phyloP scores from a whole-genome alignment of 1,139 yeast species.

The Suhomyces bokatorum region DNA sequence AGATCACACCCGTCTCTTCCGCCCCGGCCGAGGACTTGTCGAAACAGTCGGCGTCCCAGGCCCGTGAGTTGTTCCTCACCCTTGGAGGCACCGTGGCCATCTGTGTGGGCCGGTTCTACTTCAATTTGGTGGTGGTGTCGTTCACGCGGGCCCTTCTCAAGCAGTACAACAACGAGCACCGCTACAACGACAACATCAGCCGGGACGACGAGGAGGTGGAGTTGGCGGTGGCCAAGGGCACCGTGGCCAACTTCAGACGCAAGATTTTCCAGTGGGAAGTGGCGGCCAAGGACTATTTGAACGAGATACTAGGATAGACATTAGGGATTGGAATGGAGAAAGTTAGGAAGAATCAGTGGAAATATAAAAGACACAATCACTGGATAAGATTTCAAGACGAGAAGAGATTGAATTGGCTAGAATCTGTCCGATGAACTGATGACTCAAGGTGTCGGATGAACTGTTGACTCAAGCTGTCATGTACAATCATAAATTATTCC shows the following conservation, averaged over 20 bases:
- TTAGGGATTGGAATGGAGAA: not conserved
- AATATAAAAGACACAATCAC: too few species aligned
- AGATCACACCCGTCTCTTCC: not conserved
- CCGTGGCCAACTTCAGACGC: slow-evolving; percentile 25
- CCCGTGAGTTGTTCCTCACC: slow-evolving; percentile 72
- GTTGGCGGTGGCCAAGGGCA: slow-evolving; percentile 22
- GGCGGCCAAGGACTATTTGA: slow-evolving; percentile 31
- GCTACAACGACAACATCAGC: slow-evolving; percentile 20
- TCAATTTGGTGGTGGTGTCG: slow-evolving; percentile 61
- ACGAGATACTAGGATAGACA: slow-evolving; percentile 18
- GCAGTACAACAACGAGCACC: slow-evolving; percentile 28
- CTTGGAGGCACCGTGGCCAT: slow-evolving; percentile 55
- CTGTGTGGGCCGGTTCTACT: slow-evolving; percentile 60
- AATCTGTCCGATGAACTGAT: too few species aligned
- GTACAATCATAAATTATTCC: not conserved
- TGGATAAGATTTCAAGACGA: too few species aligned
- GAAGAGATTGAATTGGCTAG: too few species aligned
- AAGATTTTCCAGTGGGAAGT: slow-evolving; percentile 32
- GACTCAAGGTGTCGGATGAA: too few species aligned
- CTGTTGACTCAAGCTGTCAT: too few species aligned
- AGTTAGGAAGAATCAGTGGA: not conserved
- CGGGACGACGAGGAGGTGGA: slow-evolving; percentile 32
- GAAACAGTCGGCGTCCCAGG: slow-evolving; percentile 65
- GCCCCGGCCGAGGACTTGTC: slow-evolving; percentile 18
- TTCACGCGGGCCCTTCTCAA: slow-evolving; percentile 53